Percentiles rank a stretch among this genome's conserved stretches.
These are phyloP conservation scores for Scheffersomyces segobiensis DNA, from an alignment of 1,139 yeast genomes.

Conservation along the genomic window DNA sequence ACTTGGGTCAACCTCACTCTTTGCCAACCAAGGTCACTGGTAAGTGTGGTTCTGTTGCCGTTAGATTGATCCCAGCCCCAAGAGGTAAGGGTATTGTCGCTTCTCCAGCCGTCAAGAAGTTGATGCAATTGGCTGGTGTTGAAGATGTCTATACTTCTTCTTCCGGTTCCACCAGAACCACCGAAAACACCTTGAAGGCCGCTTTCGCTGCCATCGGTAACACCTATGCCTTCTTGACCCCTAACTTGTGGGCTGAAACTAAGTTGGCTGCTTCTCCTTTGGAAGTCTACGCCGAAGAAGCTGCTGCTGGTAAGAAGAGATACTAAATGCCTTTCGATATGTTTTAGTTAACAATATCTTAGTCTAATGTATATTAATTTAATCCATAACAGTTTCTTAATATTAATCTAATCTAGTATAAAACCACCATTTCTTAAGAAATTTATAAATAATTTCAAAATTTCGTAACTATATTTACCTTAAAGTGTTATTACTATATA, in stretches of 20 bases:
- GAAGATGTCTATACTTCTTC: slow-evolving; percentile 99
- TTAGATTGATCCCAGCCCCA: slow-evolving; percentile 99
- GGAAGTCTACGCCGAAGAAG: slow-evolving; percentile 89
- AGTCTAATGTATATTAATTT: neutral
- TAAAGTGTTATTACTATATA: too few species aligned
- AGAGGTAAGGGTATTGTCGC: slow-evolving; percentile 99
- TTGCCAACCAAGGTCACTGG: slow-evolving; percentile 98
- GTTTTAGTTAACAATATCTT: slow-evolving; percentile 1
- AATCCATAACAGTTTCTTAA: neutral
- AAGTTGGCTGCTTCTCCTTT: slow-evolving; percentile 89
- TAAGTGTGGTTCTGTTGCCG: slow-evolving; percentile 99
- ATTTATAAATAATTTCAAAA: neutral
- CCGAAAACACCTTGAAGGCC: slow-evolving; percentile 99
- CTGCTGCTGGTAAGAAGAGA: slow-evolving; percentile 74
- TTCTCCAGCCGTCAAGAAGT: slow-evolving; percentile 98
- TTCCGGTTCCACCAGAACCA: slow-evolving; percentile 99
- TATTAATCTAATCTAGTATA: neutral
- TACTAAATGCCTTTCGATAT: slow-evolving; percentile 36
- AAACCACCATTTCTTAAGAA: too few species aligned
- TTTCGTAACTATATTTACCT: too few species aligned
- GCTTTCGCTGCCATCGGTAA: slow-evolving; percentile 99
- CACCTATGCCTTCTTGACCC: slow-evolving; percentile 99
- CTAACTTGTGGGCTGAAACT: slow-evolving; percentile 94
- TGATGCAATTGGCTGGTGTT: slow-evolving; percentile 99
- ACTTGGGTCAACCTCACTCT: slow-evolving; percentile 99